Base-by-base conservation (phyloP, 169 alveolate species). In the Cryptosporidium felis region DNA sequence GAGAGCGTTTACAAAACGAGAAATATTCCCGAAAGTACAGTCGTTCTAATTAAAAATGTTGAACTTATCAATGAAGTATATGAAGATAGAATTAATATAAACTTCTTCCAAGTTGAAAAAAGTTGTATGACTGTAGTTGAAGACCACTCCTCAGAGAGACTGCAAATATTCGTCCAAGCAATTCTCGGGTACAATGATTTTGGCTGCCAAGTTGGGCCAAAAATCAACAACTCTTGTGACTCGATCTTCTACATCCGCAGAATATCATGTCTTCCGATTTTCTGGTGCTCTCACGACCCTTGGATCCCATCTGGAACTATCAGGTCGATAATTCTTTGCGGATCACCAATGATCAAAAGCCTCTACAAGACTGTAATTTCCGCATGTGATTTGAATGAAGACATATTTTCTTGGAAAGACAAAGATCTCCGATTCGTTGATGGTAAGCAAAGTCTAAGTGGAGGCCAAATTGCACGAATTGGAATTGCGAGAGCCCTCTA, bases 231-330 rank as follows among this genome's bases (percentile, higher is more conserved):
- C n/a, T 36, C 26, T 23, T 53, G 30, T n/a, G 67, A 49, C 0
- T 74, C 85, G 8, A 65, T 65, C 10, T 65, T 65, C 18, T 65
- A 65, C 10, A 65, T 65, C 30, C 14, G 46, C 14, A 44, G 59
- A 28, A 23, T 44, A 26, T 45, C 61, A 14, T 34, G 46, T 12
- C 26, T 65, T 12, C 81, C 81, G 28, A 56, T 74, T 14, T 56
- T 74, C 61, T 74, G 85, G 85, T 74, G 85, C 40, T 36, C 85
- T 9, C 49, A 56, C 56, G 85, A 74, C 10, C 85, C 85, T 34
- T 74, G 85, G 85, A 74, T 74, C 36, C 85, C 85, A 10, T 74
- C 74, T n/a, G 85, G 85, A 23, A 74, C 85, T 6, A 74, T 74
- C 18, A 12, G 59, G 36, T 74, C 85, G 10, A 74, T 74, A 3